Conservation (phyloP, 129 eudicot species). For the Pulicaria dysenterica region DNA sequence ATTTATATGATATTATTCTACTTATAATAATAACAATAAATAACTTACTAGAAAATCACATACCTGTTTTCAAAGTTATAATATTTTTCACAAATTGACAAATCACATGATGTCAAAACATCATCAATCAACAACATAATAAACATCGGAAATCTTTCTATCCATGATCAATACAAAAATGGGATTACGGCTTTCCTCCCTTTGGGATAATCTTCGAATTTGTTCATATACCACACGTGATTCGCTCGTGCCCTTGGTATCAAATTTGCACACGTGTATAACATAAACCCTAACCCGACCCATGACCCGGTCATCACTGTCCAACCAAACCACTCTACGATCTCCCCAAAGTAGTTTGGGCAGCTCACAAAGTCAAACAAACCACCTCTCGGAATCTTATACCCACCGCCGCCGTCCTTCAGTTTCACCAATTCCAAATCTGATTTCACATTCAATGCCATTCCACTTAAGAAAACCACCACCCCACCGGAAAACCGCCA, state of each 20-base stretch:
- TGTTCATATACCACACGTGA: conserved; percentile 80
- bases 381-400: conserved; percentile 82
- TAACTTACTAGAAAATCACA: no score
- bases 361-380: conserved; percentile 71
- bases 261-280: conserved; percentile 81
- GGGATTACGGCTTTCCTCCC: conserved; percentile 81
- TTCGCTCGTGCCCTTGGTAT: conserved; percentile 76
- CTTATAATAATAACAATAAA: no score
- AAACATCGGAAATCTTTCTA: no score
- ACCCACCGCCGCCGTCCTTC: conserved; percentile 71
- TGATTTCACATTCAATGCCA: conserved; percentile 63
- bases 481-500: conserved; percentile 57
- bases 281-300: conserved; percentile 77
- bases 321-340: conserved; percentile 94
- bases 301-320: conserved; percentile 73
- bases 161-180: conserved; percentile 66
- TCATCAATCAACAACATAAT: no score
- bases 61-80: no score
- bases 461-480: conserved; percentile 58
- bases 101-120: no score
- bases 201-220: conserved; percentile 85
- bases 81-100: no score
- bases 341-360: conserved; percentile 86
- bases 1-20: no score
- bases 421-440: conserved; percentile 60